Evolutionary conservation across 352 stramenopile species (phyloP), one percentile per base, ranked within the genome.

Genomic region (Phytophthora sp.): DNA sequence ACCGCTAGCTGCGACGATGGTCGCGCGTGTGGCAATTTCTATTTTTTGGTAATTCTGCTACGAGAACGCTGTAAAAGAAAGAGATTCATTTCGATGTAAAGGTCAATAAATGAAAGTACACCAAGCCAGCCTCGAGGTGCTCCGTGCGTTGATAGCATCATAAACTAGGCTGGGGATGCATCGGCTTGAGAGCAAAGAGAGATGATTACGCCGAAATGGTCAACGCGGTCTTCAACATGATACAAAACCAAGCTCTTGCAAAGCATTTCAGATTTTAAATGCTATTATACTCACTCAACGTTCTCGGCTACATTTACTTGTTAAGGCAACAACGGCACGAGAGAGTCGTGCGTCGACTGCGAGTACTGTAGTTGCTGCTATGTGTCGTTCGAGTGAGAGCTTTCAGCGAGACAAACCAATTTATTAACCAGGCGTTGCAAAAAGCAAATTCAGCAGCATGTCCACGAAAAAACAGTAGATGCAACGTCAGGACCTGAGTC

Each of bases 11-110:
- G 62, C 55, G 42, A 74, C 49, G 53, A 60, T 13, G 38, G 46
- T 66, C 39, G 56, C 50, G 31, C 56, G 59, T 57, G 58, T 61
- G 58, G 65, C 68, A 36, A 65, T 67, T 59, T 64, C 65, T 63
- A 50, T 69, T 60, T 69, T 71, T 67, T 68, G 55, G 63, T 66
- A 63, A 33, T 76, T 57, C 46, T 66, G 52, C 67, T 74, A 49
- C 67, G 35, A 71, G 62, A 65, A 63, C 44, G 57, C 63, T 73
- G 63, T 73, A 66, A 70, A 63, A 63, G 33, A 44, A 63, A 64
- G 54, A 73, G 42, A 55, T 76, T 73, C 64, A 76, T 76, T 76
- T 76, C 59, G 60, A 73, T 76, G 69, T 76, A 71, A 73, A 73
- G 54, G 38, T 76, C 64, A 73, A 73, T 71, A 73, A 76, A 73